Percentiles rank a stretch among this genome's conserved stretches.
These are phyloP conservation scores for Cudoniella acicularis DNA, from an alignment of 495 filamentous ascomycete species.

Conservation along the genomic window DNA sequence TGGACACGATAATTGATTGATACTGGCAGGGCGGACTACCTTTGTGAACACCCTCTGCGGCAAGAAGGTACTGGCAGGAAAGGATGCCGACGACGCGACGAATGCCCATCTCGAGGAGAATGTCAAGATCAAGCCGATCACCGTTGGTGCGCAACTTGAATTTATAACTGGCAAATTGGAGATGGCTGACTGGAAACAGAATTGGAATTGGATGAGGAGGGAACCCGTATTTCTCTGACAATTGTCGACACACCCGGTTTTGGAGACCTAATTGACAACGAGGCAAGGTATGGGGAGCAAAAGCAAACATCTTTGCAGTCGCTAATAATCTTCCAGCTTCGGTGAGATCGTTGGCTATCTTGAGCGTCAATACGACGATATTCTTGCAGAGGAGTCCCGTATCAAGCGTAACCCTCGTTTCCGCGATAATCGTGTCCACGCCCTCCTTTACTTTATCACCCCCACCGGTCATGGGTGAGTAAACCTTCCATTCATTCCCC, in stretches of 20 bases:
- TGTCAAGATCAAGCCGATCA: constrained; percentile 96
- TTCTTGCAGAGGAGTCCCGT: constrained; percentile 96
- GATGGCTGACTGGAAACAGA: constrained; percentile 49
- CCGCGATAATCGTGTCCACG: constrained; percentile 97
- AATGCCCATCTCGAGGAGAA: constrained; percentile 92
- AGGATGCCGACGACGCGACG: constrained; percentile 84
- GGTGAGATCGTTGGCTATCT: constrained; percentile 95
- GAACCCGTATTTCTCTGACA: constrained; percentile 94
- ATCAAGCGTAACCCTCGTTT: constrained; percentile 99
- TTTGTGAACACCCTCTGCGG: constrained; percentile 99
- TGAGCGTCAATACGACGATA: constrained; percentile 98
- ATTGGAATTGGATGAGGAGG: constrained; percentile 95
- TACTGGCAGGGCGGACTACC: constrained; percentile 77
- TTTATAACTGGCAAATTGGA: background rate
- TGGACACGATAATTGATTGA: constrained; percentile 2
- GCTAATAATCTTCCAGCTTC: constrained; percentile 58
- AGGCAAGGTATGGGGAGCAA: constrained; percentile 68
- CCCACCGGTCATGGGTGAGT: constrained; percentile 91
- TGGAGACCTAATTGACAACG: constrained; percentile 98
- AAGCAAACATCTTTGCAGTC: background rate
- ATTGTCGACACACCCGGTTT: constrained; percentile 99
- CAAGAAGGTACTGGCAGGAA: constrained; percentile 81
- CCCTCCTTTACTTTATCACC: constrained; percentile 97
- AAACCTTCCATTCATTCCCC: background rate
- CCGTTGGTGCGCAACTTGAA: constrained; percentile 67